These are phyloP conservation scores for Clohesyomyces aquaticus DNA, from an alignment of 495 filamentous ascomycete species.

Conservation along the genomic window DNA sequence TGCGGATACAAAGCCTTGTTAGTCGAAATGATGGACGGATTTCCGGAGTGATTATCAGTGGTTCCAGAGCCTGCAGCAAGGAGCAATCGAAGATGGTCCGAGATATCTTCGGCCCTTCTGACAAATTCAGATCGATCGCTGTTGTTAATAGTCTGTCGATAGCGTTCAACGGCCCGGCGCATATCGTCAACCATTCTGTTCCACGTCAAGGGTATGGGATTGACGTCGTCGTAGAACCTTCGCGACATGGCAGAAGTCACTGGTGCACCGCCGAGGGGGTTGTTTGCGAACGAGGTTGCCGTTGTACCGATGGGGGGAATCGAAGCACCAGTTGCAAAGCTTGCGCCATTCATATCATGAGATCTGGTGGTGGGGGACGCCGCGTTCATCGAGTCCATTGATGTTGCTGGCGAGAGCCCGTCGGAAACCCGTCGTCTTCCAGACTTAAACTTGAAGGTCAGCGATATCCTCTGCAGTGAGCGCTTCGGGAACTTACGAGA, in stretches of 20 bases:
- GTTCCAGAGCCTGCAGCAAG: slow-evolving; percentile 93
- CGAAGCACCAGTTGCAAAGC: slow-evolving; percentile 53
- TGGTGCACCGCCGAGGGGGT: slow-evolving; percentile 57
- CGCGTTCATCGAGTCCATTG: slow-evolving; percentile 82
- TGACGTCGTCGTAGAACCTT: slow-evolving; percentile 84
- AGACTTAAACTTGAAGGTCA: slow-evolving; percentile 10
- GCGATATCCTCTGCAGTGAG: neutral
- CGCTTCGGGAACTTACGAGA: slow-evolving; percentile 51
- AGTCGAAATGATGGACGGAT: slow-evolving; percentile 97
- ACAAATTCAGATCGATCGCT: slow-evolving; percentile 88
- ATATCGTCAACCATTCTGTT: slow-evolving; percentile 86
- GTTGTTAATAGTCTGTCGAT: slow-evolving; percentile 79
- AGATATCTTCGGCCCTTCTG: slow-evolving; percentile 90
- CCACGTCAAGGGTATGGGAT: slow-evolving; percentile 79
- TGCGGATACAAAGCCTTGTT: slow-evolving; percentile 96
- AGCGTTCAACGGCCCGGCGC: slow-evolving; percentile 82
- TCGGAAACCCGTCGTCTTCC: slow-evolving; percentile 61
- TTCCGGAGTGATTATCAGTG: slow-evolving; percentile 97
- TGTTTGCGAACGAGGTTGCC: slow-evolving; percentile 67
- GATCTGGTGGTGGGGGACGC: slow-evolving; percentile 54
- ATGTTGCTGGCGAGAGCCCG: slow-evolving; percentile 84
- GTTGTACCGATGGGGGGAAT: slow-evolving; percentile 63
- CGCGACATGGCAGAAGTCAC: slow-evolving; percentile 67
- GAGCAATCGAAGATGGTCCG: slow-evolving; percentile 91
- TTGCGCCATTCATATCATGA: slow-evolving; percentile 53